Conservation (phyloP, 148 eudicot species). For the Vaccinium myrtillus region DNA sequence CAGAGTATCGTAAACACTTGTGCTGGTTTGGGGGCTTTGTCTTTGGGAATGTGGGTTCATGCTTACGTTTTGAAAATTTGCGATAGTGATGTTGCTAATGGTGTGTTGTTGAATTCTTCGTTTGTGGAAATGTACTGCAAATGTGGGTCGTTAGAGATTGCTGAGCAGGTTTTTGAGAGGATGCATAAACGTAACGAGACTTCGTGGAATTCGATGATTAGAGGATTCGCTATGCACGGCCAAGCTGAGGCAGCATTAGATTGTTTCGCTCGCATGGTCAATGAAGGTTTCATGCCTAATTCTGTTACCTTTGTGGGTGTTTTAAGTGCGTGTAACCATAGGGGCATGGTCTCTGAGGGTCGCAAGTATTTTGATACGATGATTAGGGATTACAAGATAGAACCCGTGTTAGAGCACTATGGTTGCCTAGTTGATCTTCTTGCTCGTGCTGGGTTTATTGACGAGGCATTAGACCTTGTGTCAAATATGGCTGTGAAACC, state of each 20-base stretch:
- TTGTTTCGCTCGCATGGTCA: constrained; percentile 45
- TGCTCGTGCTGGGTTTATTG: constrained; percentile 63
- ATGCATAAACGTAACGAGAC: constrained; percentile 54
- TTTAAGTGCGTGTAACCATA: constrained; percentile 68
- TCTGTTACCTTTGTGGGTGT: constrained; percentile 71
- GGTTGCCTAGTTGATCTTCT: constrained; percentile 79
- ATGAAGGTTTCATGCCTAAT: constrained; percentile 46
- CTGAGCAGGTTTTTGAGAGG: constrained; percentile 51
- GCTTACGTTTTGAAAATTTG: constrained; percentile 50
- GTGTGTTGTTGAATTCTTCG: constrained; percentile 50
- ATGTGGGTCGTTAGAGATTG: constrained; percentile 60
- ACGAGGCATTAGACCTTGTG: constrained; percentile 57
- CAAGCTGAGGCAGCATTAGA: constrained; percentile 43
- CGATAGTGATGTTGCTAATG: constrained; percentile 20
- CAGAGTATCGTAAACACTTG: constrained; percentile 63
- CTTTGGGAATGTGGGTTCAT: constrained; percentile 72
- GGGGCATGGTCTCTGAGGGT: constrained; percentile 60
- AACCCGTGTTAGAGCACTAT: constrained; percentile 71
- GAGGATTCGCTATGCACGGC: constrained; percentile 68
- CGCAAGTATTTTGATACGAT: constrained; percentile 52
- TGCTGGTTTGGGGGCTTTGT: constrained; percentile 67
- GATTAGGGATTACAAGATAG: constrained; percentile 49
- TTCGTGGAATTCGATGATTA: constrained; percentile 74
- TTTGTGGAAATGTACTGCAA: constrained; percentile 76
- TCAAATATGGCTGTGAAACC: constrained; percentile 73